A percentile compares a stretch with the other conserved stretches of the same genome.
Evolutionary conservation across 768 basidiomycete species (phyloP).

Genomic region (Filobasidium wieringae): DNA sequence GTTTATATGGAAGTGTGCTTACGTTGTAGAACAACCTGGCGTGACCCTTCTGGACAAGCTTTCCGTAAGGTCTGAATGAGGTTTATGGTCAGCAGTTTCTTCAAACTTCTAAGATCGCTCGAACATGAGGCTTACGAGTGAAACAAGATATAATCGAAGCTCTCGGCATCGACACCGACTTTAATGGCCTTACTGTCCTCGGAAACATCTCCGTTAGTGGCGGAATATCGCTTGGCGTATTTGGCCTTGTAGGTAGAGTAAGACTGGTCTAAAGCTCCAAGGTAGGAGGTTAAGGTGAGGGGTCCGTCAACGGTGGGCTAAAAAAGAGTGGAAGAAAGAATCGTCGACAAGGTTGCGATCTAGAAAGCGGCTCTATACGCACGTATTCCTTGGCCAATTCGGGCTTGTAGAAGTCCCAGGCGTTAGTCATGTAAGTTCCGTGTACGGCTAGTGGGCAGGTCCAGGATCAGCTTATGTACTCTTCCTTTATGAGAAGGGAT

Average conservation of each 20-base stretch:
- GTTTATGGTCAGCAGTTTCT: not conserved
- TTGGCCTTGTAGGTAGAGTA: constrained; percentile 79
- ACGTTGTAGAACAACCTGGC: constrained; percentile 56
- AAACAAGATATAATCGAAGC: constrained; percentile 87
- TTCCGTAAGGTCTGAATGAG: constrained; percentile 71
- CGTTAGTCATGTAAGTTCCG: constrained; percentile 93
- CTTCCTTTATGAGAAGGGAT: constrained; percentile 73
- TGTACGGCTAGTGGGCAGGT: constrained; percentile 97
- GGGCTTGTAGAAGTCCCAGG: constrained; percentile 99
- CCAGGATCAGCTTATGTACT: constrained; percentile 93
- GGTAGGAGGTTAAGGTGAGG: constrained; percentile 87
- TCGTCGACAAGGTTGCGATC: not conserved
- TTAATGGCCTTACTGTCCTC: constrained; percentile 17
- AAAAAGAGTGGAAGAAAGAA: not conserved
- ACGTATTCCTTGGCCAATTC: constrained; percentile 49
- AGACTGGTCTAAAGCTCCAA: constrained; percentile 79
- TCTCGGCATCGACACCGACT: constrained; percentile 57
- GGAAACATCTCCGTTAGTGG: constrained; percentile 33
- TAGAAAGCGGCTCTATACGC: constrained; percentile 9
- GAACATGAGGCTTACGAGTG: constrained; percentile 44
- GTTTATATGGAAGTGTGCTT: too few relatives aligned
- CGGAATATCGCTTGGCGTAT: constrained; percentile 45
- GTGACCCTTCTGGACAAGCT: constrained; percentile 94
- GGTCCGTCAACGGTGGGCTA: constrained; percentile 90
- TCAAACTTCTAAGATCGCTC: not conserved